Conservation (phyloP, 2,329 filamentous ascomycete species). For the Sodiomyces alkalinus region DNA sequence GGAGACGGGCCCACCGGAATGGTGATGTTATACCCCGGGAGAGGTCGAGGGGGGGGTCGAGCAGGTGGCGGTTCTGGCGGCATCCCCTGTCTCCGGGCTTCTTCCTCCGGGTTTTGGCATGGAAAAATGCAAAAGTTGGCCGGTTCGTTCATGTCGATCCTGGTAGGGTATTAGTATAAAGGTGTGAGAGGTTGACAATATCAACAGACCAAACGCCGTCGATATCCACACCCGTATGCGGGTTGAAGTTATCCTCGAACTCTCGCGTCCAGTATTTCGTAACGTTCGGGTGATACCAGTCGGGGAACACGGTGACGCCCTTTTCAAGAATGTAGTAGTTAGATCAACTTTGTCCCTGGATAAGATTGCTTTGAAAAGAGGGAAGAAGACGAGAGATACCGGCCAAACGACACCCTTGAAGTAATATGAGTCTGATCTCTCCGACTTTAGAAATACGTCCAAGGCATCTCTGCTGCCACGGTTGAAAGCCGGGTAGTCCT, state of each 20-base stretch:
- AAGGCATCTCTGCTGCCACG: conserved; percentile 24
- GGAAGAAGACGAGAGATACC: not conserved
- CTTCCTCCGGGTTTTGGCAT: conserved; percentile 23
- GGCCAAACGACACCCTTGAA: conserved; percentile 68
- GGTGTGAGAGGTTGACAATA: conserved; percentile 31
- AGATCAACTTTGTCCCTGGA: too few relatives aligned
- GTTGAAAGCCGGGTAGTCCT: conserved; percentile 47
- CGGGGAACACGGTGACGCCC: conserved; percentile 53
- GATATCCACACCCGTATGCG: conserved; percentile 51
- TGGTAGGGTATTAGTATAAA: conserved; percentile 8
- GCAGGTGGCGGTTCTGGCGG: conserved; percentile 50
- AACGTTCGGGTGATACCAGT: conserved; percentile 56
- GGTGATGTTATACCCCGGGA: too few relatives aligned
- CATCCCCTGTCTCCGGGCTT: conserved; percentile 18
- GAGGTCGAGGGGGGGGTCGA: conserved; percentile 43
- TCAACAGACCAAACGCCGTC: conserved; percentile 61
- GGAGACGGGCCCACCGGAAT: too few relatives aligned
- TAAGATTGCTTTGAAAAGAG: not conserved
- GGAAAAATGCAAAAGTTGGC: conserved; percentile 43
- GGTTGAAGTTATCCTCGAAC: conserved; percentile 48
- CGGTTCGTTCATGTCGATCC: conserved; percentile 39
- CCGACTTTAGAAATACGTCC: not conserved
- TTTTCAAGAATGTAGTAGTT: not conserved
- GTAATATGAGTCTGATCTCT: conserved; percentile 30
- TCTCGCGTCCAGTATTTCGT: conserved; percentile 55